Percentiles rank a stretch among this genome's conserved stretches.
Evolutionary conservation across 2,329 filamentous ascomycete species (phyloP).

Genomic region (Neonectria sp.): DNA sequence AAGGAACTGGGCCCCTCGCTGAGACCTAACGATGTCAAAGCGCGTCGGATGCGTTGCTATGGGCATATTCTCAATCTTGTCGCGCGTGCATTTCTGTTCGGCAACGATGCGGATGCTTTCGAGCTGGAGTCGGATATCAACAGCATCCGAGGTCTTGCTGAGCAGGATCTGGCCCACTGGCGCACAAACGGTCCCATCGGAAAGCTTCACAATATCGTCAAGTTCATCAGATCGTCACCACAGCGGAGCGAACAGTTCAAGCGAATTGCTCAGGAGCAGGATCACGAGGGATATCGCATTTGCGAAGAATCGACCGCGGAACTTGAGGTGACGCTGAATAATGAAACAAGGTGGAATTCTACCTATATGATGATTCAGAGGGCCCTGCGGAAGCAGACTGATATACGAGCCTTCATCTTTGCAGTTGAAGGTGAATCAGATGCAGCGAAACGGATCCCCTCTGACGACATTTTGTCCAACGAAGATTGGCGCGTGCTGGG

Average conservation of each 20-base stretch:
- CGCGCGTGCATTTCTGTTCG: not conserved
- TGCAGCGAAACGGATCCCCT: too few relatives aligned
- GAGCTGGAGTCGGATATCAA: not conserved
- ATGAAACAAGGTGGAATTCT: constrained; percentile 20
- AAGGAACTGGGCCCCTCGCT: not conserved
- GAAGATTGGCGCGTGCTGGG: too few relatives aligned
- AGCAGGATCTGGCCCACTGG: constrained; percentile 7
- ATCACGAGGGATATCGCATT: not conserved
- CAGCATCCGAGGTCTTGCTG: not conserved
- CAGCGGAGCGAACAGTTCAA: constrained; percentile 23
- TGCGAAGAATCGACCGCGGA: constrained; percentile 23
- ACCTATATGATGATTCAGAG: constrained; percentile 10
- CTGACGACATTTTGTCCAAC: too few relatives aligned
- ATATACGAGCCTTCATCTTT: too few relatives aligned
- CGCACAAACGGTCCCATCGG: constrained; percentile 11
- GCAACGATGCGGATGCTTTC: not conserved
- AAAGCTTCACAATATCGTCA: not conserved
- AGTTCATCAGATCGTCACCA: not conserved
- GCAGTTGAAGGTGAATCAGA: too few relatives aligned
- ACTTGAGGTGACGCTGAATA: constrained; percentile 28
- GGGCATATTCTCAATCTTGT: not conserved
- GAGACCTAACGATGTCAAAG: not conserved
- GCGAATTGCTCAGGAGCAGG: constrained; percentile 16
- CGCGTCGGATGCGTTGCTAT: not conserved
- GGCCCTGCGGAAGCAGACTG: too few relatives aligned